These are phyloP conservation scores for Euphorbia corollata DNA, from an alignment of 441 rosid genomes.

Conservation along the genomic window DNA sequence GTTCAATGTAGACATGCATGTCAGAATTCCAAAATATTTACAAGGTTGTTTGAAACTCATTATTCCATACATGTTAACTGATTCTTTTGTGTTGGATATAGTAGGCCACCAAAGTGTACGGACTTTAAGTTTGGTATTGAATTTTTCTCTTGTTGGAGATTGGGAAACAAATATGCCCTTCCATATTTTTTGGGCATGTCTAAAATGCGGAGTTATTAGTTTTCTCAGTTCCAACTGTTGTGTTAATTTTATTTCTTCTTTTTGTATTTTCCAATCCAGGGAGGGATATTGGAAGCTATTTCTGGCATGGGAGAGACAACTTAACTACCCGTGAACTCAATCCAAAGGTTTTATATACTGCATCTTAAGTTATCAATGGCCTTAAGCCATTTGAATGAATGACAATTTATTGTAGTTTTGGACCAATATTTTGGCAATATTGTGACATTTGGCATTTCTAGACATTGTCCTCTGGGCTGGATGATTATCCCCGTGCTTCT, in stretches of 20 bases:
- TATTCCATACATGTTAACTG: not conserved
- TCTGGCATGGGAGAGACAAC: slow-evolving; percentile 96
- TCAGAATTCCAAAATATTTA: not conserved
- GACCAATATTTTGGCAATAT: not conserved
- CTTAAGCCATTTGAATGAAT: not conserved
- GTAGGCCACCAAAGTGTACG: not conserved
- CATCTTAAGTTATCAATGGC: slow-evolving; percentile 19
- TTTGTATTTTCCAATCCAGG: slow-evolving; percentile 36
- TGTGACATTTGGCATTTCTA: slow-evolving; percentile 30
- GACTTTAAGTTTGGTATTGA: not conserved
- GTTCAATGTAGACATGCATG: not conserved
- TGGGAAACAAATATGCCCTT: slow-evolving; percentile 4
- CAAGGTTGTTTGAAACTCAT: slow-evolving; percentile 4
- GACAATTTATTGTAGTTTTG: not conserved
- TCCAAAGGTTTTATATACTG: slow-evolving; percentile 58
- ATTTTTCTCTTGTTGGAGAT: not conserved
- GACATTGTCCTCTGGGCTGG: slow-evolving; percentile 92
- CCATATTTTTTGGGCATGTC: slow-evolving; percentile 3
- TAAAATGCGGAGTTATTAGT: not conserved
- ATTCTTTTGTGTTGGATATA: not conserved
- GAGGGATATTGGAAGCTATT: slow-evolving; percentile 68
- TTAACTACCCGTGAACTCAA: slow-evolving; percentile 71
- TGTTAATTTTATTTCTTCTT: not conserved
- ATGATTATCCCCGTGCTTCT: slow-evolving; percentile 98
- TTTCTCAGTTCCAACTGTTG: not conserved